These are phyloP conservation scores for Rhazya stricta DNA, from an alignment of 257 asterid species.

Conservation along the genomic window DNA sequence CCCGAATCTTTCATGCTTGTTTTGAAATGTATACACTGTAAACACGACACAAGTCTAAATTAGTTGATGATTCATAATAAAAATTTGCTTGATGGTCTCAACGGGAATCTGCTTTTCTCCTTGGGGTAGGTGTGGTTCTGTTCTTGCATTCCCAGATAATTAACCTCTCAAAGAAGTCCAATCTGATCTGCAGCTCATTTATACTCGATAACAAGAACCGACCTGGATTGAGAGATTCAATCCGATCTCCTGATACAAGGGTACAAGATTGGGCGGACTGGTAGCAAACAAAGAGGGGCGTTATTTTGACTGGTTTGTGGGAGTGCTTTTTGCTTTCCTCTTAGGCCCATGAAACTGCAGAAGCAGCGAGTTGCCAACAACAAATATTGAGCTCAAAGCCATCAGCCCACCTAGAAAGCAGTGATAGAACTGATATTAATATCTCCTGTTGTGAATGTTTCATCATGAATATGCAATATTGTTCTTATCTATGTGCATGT, in stretches of 20 bases:
- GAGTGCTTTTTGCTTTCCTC: constrained; percentile 30
- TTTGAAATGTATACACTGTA: no score
- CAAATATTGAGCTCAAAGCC: constrained; percentile 93
- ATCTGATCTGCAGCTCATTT: neutral
- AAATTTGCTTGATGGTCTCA: no score
- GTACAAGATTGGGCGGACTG: neutral
- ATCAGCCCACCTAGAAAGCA: constrained; percentile 73
- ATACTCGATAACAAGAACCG: neutral
- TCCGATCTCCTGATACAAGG: constrained; percentile 4
- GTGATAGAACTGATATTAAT: neutral
- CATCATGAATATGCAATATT: neutral
- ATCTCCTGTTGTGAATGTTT: neutral
- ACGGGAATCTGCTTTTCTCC: no score
- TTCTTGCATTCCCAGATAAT: no score
- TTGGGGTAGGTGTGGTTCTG: no score
- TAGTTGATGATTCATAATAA: no score
- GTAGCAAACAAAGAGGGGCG: neutral
- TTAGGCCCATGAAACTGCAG: constrained; percentile 65
- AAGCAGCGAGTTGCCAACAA: constrained; percentile 78
- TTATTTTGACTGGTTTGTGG: constrained; percentile 19
- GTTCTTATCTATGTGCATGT: neutral
- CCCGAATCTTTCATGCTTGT: no score
- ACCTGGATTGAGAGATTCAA: neutral
- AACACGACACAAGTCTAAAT: no score
- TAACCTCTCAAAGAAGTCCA: neutral